phyloP scores from a whole-genome alignment of 2,329 filamentous ascomycete species.

The Huntiella omanensis region DNA sequence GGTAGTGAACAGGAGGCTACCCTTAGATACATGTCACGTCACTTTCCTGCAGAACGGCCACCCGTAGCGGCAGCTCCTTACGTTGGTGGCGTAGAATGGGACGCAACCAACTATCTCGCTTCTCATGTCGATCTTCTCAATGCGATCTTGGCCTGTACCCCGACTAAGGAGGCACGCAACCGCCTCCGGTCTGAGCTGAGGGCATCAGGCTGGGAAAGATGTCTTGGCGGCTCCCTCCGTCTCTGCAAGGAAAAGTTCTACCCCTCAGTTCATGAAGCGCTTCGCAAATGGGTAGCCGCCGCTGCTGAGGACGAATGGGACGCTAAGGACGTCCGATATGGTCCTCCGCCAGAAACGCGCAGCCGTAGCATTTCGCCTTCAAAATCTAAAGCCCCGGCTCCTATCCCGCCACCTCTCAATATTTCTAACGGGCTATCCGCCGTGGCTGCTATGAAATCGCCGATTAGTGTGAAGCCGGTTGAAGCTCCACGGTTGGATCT shows the following conservation, averaged over 20 bases:
- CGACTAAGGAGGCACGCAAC: conserved; percentile 53
- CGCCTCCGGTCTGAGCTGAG: conserved; percentile 55
- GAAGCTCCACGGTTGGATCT: conserved; percentile 8
- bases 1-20: conserved; percentile 18
- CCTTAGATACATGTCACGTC: conserved; percentile 39
- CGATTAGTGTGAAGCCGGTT: not conserved
- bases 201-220: conserved; percentile 78
- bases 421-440: not conserved
- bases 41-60: conserved; percentile 72
- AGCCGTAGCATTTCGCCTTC: conserved; percentile 10
- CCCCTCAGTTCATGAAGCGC: conserved; percentile 69
- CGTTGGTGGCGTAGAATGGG: conserved; percentile 95
- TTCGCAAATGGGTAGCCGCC: conserved; percentile 79
- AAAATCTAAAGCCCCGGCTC: conserved; percentile 7
- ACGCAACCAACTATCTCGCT: conserved; percentile 89
- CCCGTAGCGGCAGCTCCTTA: conserved; percentile 90
- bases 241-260: conserved; percentile 98
- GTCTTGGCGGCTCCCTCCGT: conserved; percentile 65
- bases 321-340: conserved; percentile 60
- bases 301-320: conserved; percentile 80
- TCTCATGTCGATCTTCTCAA: conserved; percentile 87
- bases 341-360: conserved; percentile 28
- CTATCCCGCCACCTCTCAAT: conserved; percentile 5
- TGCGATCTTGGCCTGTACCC: conserved; percentile 67
- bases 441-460: not conserved